These are phyloP conservation scores for Secale cereale DNA, from an alignment of 176 grass and related monocot species.

Conservation along the genomic window DNA sequence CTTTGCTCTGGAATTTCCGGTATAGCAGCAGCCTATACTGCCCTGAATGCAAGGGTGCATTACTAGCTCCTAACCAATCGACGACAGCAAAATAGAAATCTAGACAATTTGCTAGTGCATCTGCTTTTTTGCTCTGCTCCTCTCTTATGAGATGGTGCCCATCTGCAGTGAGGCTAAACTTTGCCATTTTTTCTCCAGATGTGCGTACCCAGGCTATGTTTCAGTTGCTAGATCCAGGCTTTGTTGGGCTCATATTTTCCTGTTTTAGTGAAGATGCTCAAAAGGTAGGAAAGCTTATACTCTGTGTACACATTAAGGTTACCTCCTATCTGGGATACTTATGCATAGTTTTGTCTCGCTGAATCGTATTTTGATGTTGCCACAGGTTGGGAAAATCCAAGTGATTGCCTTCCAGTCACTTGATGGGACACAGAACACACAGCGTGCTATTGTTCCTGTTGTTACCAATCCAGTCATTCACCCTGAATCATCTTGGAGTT, in stretches of 20 bases:
- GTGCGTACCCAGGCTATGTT: slow-evolving; percentile 94
- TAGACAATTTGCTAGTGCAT: slow-evolving; percentile 8
- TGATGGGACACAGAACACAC: slow-evolving; percentile 54
- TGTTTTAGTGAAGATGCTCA: slow-evolving; percentile 91
- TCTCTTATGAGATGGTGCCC: not conserved
- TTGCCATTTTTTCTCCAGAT: slow-evolving; percentile 57
- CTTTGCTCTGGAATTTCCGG: not conserved
- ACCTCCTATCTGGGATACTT: slow-evolving; percentile 1
- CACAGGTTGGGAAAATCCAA: slow-evolving; percentile 86
- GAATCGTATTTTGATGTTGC: slow-evolving; percentile 22
- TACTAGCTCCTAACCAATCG: not conserved
- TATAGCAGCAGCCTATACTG: not conserved
- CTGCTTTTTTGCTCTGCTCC: slow-evolving; percentile 3
- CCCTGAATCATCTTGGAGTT: slow-evolving; percentile 52
- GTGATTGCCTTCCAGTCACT: slow-evolving; percentile 90
- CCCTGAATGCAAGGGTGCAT: not conserved
- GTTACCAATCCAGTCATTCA: slow-evolving; percentile 49
- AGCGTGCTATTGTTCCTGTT: slow-evolving; percentile 32
- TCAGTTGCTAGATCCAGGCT: slow-evolving; percentile 83
- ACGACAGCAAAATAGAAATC: not conserved
- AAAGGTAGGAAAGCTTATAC: slow-evolving; percentile 43
- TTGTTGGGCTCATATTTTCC: slow-evolving; percentile 93
- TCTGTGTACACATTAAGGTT: not conserved
- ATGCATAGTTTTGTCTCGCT: not conserved
- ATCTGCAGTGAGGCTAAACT: not conserved